Conservation (phyloP, 2,329 filamentous ascomycete species). For the Verticillium zaregamsianum region DNA sequence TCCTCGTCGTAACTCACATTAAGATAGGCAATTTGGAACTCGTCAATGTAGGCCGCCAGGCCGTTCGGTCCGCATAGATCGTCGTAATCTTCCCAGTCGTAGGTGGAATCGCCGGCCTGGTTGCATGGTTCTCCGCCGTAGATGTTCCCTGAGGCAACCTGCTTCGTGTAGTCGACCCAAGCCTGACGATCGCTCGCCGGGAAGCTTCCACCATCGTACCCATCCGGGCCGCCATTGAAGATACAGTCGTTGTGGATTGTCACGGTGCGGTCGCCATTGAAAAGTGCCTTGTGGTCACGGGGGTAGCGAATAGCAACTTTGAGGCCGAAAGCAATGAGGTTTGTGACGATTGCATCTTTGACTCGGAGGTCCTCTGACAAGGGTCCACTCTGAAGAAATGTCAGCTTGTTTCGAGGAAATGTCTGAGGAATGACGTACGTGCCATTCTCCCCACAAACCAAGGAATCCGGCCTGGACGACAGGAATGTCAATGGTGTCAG, state of each 20-base stretch:
- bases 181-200: constrained; percentile 8
- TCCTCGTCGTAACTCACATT: neutral
- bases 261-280: constrained; percentile 13
- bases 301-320: constrained; percentile 14
- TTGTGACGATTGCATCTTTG: constrained; percentile 7
- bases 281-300: constrained; percentile 9
- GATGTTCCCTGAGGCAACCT: constrained; percentile 7
- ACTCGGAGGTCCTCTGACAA: constrained; percentile 6
- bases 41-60: constrained; percentile 9
- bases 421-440: constrained; percentile 5
- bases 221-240: constrained; percentile 22
- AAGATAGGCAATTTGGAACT: neutral
- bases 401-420: neutral
- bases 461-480: constrained; percentile 15
- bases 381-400: constrained; percentile 5
- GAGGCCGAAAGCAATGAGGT: constrained; percentile 3
- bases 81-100: constrained; percentile 10
- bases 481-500: constrained; percentile 8
- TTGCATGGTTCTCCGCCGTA: constrained; percentile 13
- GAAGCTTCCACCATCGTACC: constrained; percentile 11
- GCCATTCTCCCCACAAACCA: constrained; percentile 14
- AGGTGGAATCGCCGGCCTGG: constrained; percentile 5
- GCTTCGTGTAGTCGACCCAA: constrained; percentile 11
- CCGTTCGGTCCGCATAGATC: constrained; percentile 12
- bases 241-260: constrained; percentile 28